Evolutionary conservation across 805 yeast genomes (phyloP).

Genomic region (Sugiyamaella boreocaroliniensis): DNA sequence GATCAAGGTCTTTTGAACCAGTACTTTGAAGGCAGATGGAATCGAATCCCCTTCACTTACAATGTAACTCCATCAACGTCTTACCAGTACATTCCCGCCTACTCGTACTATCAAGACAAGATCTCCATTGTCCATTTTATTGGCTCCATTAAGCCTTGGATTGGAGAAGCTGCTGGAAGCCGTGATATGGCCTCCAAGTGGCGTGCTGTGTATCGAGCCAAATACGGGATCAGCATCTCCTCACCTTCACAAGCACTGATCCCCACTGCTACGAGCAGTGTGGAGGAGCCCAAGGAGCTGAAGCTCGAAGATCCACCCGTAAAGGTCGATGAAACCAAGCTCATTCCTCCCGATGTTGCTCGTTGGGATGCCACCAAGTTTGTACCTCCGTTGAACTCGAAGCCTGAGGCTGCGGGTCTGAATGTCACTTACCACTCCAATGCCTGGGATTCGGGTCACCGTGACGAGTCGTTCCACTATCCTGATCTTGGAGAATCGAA

Average conservation of each 20-base stretch:
- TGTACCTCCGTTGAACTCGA: constrained; percentile 21
- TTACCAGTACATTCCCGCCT: constrained; percentile 72
- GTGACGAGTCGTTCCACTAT: constrained; percentile 6
- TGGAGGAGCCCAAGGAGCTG: background rate
- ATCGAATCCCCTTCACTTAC: constrained; percentile 66
- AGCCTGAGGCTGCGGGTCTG: constrained; percentile 23
- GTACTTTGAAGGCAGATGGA: constrained; percentile 55
- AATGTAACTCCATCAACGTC: constrained; percentile 67
- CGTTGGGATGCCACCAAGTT: constrained; percentile 26
- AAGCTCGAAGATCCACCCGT: background rate
- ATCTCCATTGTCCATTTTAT: constrained; percentile 37
- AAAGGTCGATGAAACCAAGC: background rate
- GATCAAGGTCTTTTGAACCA: constrained; percentile 88
- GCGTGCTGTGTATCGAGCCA: constrained; percentile 9
- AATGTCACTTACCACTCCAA: constrained; percentile 11
- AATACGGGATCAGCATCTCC: constrained; percentile 1
- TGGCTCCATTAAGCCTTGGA: constrained; percentile 37
- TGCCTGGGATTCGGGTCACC: constrained; percentile 11
- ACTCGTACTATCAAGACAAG: constrained; percentile 41
- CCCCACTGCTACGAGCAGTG: background rate
- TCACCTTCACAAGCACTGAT: background rate
- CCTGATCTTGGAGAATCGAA: constrained; percentile 14
- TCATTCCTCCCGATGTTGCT: constrained; percentile 16
- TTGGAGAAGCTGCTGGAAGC: constrained; percentile 7
- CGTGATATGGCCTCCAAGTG: constrained; percentile 16